Base-by-base conservation (phyloP, 108 stramenopile species). In the Stephanodiscus triporus region DNA sequence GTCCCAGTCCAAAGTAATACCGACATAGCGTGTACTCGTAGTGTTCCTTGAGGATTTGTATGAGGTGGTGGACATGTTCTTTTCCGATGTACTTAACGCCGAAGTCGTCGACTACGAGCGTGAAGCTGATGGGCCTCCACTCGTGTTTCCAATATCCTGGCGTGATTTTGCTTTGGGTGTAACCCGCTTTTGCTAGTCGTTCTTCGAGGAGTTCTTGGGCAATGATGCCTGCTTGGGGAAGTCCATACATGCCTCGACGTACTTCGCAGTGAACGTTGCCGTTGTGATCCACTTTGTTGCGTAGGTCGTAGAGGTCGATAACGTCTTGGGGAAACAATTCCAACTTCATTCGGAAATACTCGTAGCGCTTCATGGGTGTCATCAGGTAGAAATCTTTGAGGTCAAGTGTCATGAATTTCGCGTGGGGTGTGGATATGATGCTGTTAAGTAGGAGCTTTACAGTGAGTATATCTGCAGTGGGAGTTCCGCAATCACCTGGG, bases 81-180 rank as follows among this genome's bases (percentile, higher is more conserved):
- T 73, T 37, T 2, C 5, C 5, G 5, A 34, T 34, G 32, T 34
- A 34, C 5, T 34, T 34, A 34, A 86, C 49, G 50, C 75, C 82
- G 56, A 83, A 86, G 58, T 86, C 82, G 45, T 86, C 82, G 9
- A 86, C 85, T 2, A 79, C 82, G 6, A 86, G 75, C 1, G 75
- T 58, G 48, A 83, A 85, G 11, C 19, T 24, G 10, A 76, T 54
- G 26, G 53, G 60, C 0, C 73, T 47, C 3, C 37, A 19, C 11
- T 24, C 48, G 42, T 86, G 78, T 22, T 29, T 53, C 68, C 67
- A 86, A 16, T 82, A 45, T 51, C 85, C 85, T 38, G 71, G 81
- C 2, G 30, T 32, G 6, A 57, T 0, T 32, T 57, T 57, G 38
- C 49, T 50, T 7, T 37, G 64, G 4, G 29, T 4, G 53, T 82